Evolutionary conservation across 2,329 filamentous ascomycete genomes (phyloP).

Genomic region (Paecilomyces fulvus): DNA sequence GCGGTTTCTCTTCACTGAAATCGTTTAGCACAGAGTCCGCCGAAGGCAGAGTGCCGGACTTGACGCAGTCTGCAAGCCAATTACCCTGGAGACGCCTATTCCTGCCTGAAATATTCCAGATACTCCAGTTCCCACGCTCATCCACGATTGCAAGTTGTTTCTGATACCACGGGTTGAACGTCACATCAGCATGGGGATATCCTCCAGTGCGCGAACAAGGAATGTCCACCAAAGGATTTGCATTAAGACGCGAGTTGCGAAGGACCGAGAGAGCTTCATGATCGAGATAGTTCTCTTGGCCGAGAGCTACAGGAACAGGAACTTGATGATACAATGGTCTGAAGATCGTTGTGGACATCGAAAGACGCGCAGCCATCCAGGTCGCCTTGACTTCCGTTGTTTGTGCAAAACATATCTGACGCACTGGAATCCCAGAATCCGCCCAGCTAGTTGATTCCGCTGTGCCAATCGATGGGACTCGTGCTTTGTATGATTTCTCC

Average conservation of each 20-base stretch:
- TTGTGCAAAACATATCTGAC: conserved; percentile 46
- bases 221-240: conserved; percentile 40
- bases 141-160: conserved; percentile 51
- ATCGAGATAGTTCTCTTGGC: conserved; percentile 8
- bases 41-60: conserved; percentile 23
- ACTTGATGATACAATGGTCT: conserved; percentile 30
- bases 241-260: conserved; percentile 37
- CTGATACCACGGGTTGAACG: conserved; percentile 53
- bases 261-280: conserved; percentile 6
- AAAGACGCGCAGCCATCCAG: conserved; percentile 45
- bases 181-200: conserved; percentile 44
- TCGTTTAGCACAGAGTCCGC: conserved; percentile 9
- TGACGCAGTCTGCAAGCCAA: conserved; percentile 19
- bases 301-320: conserved; percentile 18
- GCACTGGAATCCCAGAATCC: conserved; percentile 41
- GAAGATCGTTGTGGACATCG: conserved; percentile 40
- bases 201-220: conserved; percentile 36
- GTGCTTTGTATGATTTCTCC: conserved; percentile 17
- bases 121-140: conserved; percentile 44
- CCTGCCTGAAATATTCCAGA: conserved; percentile 37
- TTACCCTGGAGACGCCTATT: conserved; percentile 18
- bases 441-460: conserved; percentile 42
- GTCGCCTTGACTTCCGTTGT: conserved; percentile 29
- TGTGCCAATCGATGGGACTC: conserved; percentile 33
- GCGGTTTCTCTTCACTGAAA: conserved; percentile 7